Conservation (phyloP, 768 basidiomycete genomes). For the Tephrocybe sp. region DNA sequence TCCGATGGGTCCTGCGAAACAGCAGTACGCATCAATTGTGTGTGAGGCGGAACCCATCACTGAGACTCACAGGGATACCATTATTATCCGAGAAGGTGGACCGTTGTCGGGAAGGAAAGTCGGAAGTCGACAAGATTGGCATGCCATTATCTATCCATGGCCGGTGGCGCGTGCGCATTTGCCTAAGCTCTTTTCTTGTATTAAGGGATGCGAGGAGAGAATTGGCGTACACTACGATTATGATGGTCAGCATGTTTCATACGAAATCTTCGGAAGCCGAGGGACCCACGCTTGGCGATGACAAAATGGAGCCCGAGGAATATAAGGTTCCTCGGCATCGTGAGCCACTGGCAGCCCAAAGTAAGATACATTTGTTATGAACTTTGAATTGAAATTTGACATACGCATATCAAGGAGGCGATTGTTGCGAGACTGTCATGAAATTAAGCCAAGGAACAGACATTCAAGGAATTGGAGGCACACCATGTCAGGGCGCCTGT, state of each 20-base stretch:
- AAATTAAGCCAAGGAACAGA: neutral
- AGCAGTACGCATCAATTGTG: neutral
- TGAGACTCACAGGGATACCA: slow-evolving; percentile 1
- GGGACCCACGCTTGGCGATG: slow-evolving; percentile 42
- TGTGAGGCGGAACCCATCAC: neutral
- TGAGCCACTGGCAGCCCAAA: slow-evolving; percentile 33
- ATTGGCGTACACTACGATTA: slow-evolving; percentile 34
- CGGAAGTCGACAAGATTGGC: slow-evolving; percentile 3
- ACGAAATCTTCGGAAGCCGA: neutral
- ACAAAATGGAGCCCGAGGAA: slow-evolving; percentile 50
- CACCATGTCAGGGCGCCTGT: slow-evolving; percentile 42
- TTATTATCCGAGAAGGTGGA: neutral
- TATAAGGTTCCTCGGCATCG: slow-evolving; percentile 40
- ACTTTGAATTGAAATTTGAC: too few relatives aligned
- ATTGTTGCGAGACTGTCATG: slow-evolving; percentile 36
- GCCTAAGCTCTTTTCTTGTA: slow-evolving; percentile 27
- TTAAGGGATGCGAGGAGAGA: slow-evolving; percentile 33
- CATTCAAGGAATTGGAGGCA: slow-evolving; percentile 3
- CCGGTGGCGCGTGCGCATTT: slow-evolving; percentile 17
- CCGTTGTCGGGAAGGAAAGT: slow-evolving; percentile 2
- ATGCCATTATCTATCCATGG: slow-evolving; percentile 5
- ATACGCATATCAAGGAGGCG: slow-evolving; percentile 42
- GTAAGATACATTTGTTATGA: neutral
- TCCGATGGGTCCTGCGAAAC: slow-evolving; percentile 5
- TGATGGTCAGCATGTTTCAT: neutral